Conservation (phyloP, 1,284 basidiomycete genomes). For the Naganishia liquefaciens region DNA sequence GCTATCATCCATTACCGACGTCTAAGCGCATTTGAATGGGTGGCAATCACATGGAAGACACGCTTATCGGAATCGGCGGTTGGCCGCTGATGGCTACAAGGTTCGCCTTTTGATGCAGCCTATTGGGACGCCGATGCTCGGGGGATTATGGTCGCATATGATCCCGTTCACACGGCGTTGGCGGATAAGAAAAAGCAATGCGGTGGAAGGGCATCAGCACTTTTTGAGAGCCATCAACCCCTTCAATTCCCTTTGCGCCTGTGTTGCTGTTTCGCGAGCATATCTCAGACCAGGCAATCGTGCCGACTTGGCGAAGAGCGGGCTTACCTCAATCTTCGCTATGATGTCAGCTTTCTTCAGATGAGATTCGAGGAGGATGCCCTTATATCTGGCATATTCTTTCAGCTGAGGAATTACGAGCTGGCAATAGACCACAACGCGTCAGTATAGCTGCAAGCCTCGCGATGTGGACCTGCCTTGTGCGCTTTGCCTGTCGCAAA, state of each 20-base stretch:
- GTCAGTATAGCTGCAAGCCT: neutral
- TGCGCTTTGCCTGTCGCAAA: conserved; percentile 11
- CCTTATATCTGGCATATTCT: neutral
- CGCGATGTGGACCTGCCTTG: conserved; percentile 1
- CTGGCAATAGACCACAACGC: neutral
- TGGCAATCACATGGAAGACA: too few relatives aligned
- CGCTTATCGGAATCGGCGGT: too few relatives aligned
- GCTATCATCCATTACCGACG: too few relatives aligned
- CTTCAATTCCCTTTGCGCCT: neutral
- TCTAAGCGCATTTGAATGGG: too few relatives aligned
- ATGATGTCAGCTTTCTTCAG: conserved; percentile 8
- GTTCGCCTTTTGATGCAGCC: too few relatives aligned
- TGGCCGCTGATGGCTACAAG: too few relatives aligned
- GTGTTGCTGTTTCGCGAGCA: neutral
- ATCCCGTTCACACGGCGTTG: too few relatives aligned
- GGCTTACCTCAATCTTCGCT: conserved; percentile 8
- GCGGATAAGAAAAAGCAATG: too few relatives aligned
- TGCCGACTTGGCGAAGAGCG: neutral
- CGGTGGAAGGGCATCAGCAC: too few relatives aligned
- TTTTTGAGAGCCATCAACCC: too few relatives aligned
- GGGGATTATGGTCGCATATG: too few relatives aligned
- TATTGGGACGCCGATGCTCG: too few relatives aligned
- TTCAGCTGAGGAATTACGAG: conserved; percentile 20
- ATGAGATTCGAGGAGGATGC: neutral
- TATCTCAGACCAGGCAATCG: neutral